Percentiles rank a stretch among this genome's conserved stretches.
phyloP scores from a whole-genome alignment of 2,329 filamentous ascomycete species.

The Pleoardoris graminearum region DNA sequence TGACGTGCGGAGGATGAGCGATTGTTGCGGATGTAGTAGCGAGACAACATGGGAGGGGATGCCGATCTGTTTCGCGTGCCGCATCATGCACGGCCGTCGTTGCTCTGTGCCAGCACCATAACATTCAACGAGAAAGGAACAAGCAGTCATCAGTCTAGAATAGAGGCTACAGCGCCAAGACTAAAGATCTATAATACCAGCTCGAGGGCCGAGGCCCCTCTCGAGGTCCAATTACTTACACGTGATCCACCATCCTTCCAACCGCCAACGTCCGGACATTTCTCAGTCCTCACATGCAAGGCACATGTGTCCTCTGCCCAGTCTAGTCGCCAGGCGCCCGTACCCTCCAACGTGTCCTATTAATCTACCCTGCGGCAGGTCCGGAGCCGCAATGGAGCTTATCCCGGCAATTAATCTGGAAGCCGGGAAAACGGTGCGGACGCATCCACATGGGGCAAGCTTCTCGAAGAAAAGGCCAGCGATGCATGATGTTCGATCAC shows the following conservation, averaged over 20 bases:
- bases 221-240: not conserved
- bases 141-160: no score
- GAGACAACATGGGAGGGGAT: conserved; percentile 10
- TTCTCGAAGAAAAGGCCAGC: conserved; percentile 22
- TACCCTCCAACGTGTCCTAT: conserved; percentile 25
- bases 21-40: conserved; percentile 7
- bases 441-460: conserved; percentile 13
- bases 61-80: conserved; percentile 15
- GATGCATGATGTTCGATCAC: conserved; percentile 3
- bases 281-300: conserved; percentile 2
- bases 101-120: not conserved
- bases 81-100: conserved; percentile 8
- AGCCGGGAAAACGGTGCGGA: conserved; percentile 25
- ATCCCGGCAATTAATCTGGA: conserved; percentile 27
- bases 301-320: conserved; percentile 18
- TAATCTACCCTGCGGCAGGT: conserved; percentile 20
- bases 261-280: not conserved
- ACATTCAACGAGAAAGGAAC: no score
- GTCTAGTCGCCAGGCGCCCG: not conserved
- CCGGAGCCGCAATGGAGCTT: conserved; percentile 2
- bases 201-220: not conserved
- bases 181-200: no score
- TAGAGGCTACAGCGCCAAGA: no score
- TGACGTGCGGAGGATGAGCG: conserved; percentile 7
- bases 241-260: not conserved